Percentiles rank a stretch among this genome's conserved stretches.
Evolutionary conservation across 2,329 filamentous ascomycete species (phyloP).

Genomic region (Cryphonectria carpinicola): DNA sequence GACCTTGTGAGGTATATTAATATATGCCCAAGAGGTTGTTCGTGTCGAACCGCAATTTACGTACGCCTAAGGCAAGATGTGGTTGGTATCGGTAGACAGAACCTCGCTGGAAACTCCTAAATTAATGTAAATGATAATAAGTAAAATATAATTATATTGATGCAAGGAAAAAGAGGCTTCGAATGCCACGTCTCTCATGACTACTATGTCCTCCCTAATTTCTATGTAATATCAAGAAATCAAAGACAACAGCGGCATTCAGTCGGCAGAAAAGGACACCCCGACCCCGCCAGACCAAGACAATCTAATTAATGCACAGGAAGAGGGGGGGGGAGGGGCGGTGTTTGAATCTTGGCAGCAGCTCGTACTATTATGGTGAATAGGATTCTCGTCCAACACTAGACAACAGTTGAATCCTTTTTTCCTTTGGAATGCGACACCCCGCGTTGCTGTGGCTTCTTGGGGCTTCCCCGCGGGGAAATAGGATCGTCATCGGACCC

Average conservation of each 20-base stretch:
- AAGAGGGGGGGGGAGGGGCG: neutral
- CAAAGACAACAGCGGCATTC: neutral
- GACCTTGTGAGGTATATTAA: neutral
- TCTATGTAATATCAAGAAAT: neutral
- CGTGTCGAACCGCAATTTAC: neutral
- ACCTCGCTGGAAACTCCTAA: neutral
- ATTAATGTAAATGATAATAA: neutral
- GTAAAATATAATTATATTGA: neutral
- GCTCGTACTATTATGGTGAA: neutral
- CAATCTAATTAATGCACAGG: neutral
- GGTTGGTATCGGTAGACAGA: neutral
- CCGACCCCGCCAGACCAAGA: neutral
- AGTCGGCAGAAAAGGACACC: neutral
- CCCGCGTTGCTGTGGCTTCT: neutral
- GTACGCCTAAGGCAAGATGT: neutral
- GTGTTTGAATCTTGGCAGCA: too few species aligned
- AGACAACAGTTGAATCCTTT: neutral
- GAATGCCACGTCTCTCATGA: neutral
- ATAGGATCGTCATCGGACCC: neutral
- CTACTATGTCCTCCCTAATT: too few species aligned
- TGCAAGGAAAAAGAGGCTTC: neutral
- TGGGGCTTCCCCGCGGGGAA: neutral
- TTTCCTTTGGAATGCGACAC: neutral
- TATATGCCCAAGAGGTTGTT: neutral
- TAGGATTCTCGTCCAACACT: neutral